Percentiles rank a stretch among this genome's conserved stretches.
phyloP scores from a whole-genome alignment of 441 rosid genomes.

The Aquilaria agallochum region DNA sequence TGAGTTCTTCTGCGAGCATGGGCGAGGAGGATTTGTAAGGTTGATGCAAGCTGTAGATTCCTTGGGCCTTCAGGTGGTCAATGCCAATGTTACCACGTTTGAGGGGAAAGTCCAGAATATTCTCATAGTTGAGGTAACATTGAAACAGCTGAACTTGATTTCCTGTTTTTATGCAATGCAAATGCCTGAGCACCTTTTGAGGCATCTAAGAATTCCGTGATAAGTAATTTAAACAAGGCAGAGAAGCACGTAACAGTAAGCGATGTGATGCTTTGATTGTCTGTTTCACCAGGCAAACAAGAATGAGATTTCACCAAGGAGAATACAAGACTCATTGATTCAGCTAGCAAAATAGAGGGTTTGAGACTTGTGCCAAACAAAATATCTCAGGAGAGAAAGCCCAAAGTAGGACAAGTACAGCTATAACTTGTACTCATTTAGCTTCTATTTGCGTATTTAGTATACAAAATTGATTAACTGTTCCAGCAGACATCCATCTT shows the following conservation, averaged over 20 bases:
- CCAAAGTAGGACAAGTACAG: no score
- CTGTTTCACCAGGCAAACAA: constrained; percentile 26
- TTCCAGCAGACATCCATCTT: no score
- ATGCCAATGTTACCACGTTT: constrained; percentile 68
- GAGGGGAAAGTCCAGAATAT: constrained; percentile 41
- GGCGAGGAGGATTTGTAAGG: constrained; percentile 50
- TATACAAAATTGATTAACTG: no score
- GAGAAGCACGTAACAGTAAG: no score
- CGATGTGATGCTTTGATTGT: neutral
- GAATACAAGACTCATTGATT: constrained; percentile 30
- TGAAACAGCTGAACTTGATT: neutral
- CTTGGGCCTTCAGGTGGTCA: constrained; percentile 48
- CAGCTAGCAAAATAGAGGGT: constrained; percentile 17
- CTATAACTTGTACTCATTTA: no score
- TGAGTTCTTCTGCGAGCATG: constrained; percentile 37
- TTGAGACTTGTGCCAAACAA: no score
- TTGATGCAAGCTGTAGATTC: constrained; percentile 52
- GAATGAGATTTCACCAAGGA: constrained; percentile 26
- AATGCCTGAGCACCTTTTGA: neutral
- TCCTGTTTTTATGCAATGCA: neutral
- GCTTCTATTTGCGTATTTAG: no score
- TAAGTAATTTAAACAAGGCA: no score
- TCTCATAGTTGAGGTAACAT: constrained; percentile 65
- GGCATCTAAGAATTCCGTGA: neutral
- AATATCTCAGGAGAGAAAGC: no score